Percentiles rank a stretch among this genome's conserved stretches.
phyloP scores from a whole-genome alignment of 371 early-diverging fungal genomes.

The Phascolomyces articulosus region DNA sequence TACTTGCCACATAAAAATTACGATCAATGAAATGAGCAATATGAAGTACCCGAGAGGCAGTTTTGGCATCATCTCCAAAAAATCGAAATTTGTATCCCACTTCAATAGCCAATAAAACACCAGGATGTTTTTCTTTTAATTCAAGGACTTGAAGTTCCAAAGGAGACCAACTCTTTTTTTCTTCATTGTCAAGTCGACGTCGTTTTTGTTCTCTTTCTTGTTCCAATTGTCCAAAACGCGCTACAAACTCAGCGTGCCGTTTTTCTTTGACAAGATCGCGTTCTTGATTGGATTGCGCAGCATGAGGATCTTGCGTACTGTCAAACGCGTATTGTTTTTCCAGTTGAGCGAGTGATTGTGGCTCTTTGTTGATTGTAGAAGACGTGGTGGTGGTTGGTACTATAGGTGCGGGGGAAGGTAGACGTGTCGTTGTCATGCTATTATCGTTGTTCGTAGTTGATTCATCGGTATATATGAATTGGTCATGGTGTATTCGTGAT shows the following conservation, averaged over 20 bases:
- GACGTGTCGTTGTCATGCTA: neutral
- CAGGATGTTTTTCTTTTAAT: conserved; percentile 71
- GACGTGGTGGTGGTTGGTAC: neutral
- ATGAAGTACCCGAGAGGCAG: conserved; percentile 70
- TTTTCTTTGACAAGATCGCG: conserved; percentile 7
- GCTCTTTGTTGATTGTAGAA: neutral
- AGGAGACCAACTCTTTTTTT: conserved; percentile 65
- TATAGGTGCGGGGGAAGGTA: neutral
- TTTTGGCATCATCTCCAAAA: conserved; percentile 77
- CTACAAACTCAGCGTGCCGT: conserved; percentile 30
- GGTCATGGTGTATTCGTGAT: neutral
- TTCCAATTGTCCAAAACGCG: conserved; percentile 28
- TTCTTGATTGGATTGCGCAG: conserved; percentile 1
- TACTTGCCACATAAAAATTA: conserved; percentile 79
- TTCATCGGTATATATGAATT: neutral
- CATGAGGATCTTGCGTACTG: neutral
- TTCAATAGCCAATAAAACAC: conserved; percentile 78
- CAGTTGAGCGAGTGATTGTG: neutral
- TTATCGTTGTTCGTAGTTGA: neutral
- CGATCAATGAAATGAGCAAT: conserved; percentile 80
- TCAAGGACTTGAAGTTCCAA: conserved; percentile 81
- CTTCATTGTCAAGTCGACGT: conserved; percentile 12
- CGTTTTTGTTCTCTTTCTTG: conserved; percentile 20
- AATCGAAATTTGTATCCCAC: conserved; percentile 91
- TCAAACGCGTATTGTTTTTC: conserved; percentile 7